A percentile compares a stretch with the other conserved stretches of the same genome.
Conservation (phyloP, 2,329 filamentous ascomycete species). For the Diaporthe amygdali region DNA sequence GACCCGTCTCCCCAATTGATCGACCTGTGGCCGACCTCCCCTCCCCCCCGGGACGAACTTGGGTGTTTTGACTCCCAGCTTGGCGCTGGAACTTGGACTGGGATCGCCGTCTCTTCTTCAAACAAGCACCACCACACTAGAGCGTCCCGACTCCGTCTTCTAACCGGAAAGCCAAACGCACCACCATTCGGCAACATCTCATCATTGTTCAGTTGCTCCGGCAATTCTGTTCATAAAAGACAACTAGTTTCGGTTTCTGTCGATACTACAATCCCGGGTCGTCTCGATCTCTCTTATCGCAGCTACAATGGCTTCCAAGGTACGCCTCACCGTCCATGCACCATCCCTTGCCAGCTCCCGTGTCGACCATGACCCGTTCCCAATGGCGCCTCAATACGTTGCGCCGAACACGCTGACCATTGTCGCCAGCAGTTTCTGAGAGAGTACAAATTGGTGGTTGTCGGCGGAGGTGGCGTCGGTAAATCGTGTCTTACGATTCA, state of each 20-base stretch:
- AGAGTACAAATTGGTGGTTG: conserved; percentile 96
- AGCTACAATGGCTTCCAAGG: conserved; percentile 46
- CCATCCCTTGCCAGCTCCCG: background rate
- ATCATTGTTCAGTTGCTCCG: conserved; percentile 26
- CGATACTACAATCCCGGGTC: conserved; percentile 18
- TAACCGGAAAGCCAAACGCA: background rate
- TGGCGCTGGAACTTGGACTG: conserved; percentile 17
- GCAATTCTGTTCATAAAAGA: conserved; percentile 17
- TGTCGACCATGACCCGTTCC: background rate
- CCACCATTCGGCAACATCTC: background rate
- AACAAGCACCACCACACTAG: conserved; percentile 10
- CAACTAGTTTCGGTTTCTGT: conserved; percentile 16
- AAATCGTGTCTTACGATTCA: conserved; percentile 99
- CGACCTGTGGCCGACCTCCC: background rate
- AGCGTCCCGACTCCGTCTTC: background rate
- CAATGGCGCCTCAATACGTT: conserved; percentile 27
- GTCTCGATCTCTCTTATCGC: conserved; percentile 19
- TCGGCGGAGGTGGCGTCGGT: conserved; percentile 96
- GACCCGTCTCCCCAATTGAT: background rate
- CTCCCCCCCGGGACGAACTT: background rate
- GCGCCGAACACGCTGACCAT: conserved; percentile 6
- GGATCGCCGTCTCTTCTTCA: conserved; percentile 18
- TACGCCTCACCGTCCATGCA: conserved; percentile 30
- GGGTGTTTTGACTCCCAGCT: conserved; percentile 13
- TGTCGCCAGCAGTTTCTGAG: conserved; percentile 69